Evolutionary conservation across 2,329 filamentous ascomycete species (phyloP).

Genomic region (Fusarium pseudocircinatum): DNA sequence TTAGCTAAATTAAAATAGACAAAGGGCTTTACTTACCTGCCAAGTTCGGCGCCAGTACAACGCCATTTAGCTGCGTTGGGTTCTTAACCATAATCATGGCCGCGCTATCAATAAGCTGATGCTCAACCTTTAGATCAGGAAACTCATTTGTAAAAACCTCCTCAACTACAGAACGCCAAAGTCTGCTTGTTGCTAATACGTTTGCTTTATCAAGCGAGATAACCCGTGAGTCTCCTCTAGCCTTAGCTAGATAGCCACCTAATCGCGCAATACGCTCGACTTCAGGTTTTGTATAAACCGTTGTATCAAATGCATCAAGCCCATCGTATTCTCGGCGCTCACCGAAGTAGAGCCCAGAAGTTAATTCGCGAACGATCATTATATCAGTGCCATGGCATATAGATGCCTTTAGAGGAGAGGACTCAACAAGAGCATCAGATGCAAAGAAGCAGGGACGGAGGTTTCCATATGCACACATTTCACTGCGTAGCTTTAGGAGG

Average conservation of each 20-base stretch:
- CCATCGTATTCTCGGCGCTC: slow-evolving; percentile 78
- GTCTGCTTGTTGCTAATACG: slow-evolving; percentile 86
- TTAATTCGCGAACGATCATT: slow-evolving; percentile 92
- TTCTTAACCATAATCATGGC: slow-evolving; percentile 99
- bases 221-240: slow-evolving; percentile 74
- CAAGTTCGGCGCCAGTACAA: slow-evolving; percentile 91
- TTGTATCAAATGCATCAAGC: slow-evolving; percentile 79
- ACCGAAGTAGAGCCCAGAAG: slow-evolving; percentile 95
- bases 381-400: slow-evolving; percentile 91
- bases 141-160: slow-evolving; percentile 91
- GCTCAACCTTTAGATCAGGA: slow-evolving; percentile 82
- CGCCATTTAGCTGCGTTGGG: slow-evolving; percentile 85
- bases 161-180: slow-evolving; percentile 89
- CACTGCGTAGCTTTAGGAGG: slow-evolving; percentile 89
- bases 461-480: slow-evolving; percentile 94
- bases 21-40: background rate
- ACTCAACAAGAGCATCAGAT: slow-evolving; percentile 83
- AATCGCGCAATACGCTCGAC: slow-evolving; percentile 89
- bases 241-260: slow-evolving; percentile 81
- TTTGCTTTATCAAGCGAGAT: slow-evolving; percentile 97
- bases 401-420: slow-evolving; percentile 86
- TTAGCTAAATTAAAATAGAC: too few relatives aligned
- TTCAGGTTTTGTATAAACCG: slow-evolving; percentile 85
- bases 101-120: slow-evolving; percentile 95
- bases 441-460: slow-evolving; percentile 96